phyloP scores from a whole-genome alignment of 139 green algal species.

The Chlamydomonas asymmetrica region DNA sequence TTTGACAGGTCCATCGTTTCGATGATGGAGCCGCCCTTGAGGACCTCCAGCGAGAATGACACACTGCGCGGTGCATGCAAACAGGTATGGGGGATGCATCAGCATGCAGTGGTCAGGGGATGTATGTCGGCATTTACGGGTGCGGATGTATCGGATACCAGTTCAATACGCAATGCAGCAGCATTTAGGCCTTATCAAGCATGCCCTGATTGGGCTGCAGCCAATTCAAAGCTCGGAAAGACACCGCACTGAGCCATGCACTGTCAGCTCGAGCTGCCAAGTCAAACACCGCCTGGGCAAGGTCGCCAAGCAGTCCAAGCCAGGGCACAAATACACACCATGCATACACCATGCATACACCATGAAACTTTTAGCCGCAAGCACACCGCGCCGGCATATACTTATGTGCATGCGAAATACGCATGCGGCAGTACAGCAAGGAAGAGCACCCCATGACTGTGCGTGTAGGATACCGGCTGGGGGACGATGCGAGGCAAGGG shows the following conservation, averaged over 20 bases:
- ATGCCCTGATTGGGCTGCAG: not conserved
- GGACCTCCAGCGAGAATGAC: conserved; percentile 65
- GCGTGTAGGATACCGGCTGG: not conserved
- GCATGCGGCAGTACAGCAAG: not conserved
- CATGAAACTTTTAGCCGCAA: too few relatives aligned
- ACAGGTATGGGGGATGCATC: not conserved
- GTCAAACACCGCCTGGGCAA: too few relatives aligned
- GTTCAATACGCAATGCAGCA: not conserved
- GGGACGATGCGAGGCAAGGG: not conserved
- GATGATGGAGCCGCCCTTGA: conserved; percentile 70
- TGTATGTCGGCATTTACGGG: too few relatives aligned
- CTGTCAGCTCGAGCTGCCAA: too few relatives aligned
- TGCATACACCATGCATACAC: too few relatives aligned
- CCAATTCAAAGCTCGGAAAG: not conserved
- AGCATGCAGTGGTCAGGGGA: not conserved
- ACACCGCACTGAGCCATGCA: not conserved
- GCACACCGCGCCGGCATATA: too few relatives aligned
- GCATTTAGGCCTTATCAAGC: not conserved
- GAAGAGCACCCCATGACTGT: not conserved
- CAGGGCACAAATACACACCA: too few relatives aligned
- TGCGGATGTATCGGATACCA: not conserved
- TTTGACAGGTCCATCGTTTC: conserved; percentile 27
- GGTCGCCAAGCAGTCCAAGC: too few relatives aligned
- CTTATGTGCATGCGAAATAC: not conserved
- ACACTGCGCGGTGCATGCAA: conserved; percentile 38